These are phyloP conservation scores for Fusarium penzigii DNA, from an alignment of 2,329 filamentous ascomycete genomes.

Conservation along the genomic window DNA sequence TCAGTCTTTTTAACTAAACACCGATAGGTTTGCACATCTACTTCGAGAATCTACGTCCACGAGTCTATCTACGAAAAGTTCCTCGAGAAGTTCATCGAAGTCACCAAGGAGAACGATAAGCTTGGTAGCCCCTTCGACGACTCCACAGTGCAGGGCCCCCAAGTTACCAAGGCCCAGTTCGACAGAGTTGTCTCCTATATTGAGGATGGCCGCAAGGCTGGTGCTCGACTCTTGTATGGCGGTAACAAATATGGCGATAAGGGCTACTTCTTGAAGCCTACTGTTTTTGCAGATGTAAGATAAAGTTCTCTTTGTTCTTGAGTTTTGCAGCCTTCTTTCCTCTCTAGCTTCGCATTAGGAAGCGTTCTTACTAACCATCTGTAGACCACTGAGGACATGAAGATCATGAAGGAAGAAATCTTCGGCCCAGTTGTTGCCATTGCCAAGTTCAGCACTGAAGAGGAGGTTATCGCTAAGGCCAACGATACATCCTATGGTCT, in stretches of 20 bases:
- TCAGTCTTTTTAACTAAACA: neutral
- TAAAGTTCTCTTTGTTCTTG: neutral
- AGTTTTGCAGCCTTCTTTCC: neutral
- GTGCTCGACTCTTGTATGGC: slow-evolving; percentile 54
- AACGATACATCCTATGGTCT: slow-evolving; percentile 54
- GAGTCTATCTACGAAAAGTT: slow-evolving; percentile 59
- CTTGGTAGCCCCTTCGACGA: slow-evolving; percentile 65
- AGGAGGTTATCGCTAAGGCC: slow-evolving; percentile 29
- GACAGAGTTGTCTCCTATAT: slow-evolving; percentile 67
- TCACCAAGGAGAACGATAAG: slow-evolving; percentile 51
- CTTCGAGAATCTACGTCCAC: slow-evolving; percentile 60
- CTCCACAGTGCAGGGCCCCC: slow-evolving; percentile 65
- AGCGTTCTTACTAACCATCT: slow-evolving; percentile 15
- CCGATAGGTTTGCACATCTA: slow-evolving; percentile 55
- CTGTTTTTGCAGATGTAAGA: slow-evolving; percentile 31
- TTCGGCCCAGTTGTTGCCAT: slow-evolving; percentile 33
- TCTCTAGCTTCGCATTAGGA: neutral
- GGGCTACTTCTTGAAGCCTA: slow-evolving; percentile 31
- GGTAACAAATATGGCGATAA: slow-evolving; percentile 24
- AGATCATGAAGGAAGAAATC: slow-evolving; percentile 33
- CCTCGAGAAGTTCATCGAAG: slow-evolving; percentile 51
- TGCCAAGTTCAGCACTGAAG: slow-evolving; percentile 24
- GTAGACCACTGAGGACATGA: slow-evolving; percentile 28
- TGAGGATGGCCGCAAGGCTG: slow-evolving; percentile 62
- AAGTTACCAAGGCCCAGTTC: slow-evolving; percentile 64